Evolutionary conservation across 768 basidiomycete species (phyloP), one percentile per base, ranked within the genome.

Genomic region (Leccinum subgranulosum): DNA sequence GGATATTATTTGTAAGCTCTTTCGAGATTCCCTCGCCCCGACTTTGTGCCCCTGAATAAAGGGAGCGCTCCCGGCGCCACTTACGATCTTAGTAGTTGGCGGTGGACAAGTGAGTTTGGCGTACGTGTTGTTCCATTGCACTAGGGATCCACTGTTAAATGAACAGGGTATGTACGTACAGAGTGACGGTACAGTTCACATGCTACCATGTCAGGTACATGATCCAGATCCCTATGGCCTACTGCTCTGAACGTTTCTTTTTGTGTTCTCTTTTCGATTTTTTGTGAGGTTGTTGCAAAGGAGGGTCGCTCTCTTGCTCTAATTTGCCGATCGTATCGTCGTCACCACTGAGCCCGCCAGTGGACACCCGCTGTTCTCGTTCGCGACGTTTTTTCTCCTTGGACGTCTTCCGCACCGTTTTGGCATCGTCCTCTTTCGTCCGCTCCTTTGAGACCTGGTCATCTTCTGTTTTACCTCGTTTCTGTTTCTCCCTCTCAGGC

Each of bases 301-400:
- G 1, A 7, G 23, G 9, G 19, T 29, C 17, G 12, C 15, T 12
- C 2, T 49, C 27, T 43, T 6, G 27, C 12, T 0, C 14, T 39
- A 48, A 31, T 41, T 46, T 14, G 11, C 21, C 21, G 12, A 28
- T 23, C 10, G 4, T 28, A 11, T 33, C 25, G 11, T 46, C 50
- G 14, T 27, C 2, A 15, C 41, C 43, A 5, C 33, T 9, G 15
- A 5, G 10, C 17, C 48, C 33, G 25, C 29, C 46, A 6, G 15
- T 31, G 11, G 17, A 8, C 21, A 51, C 58, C 52, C 36, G 52
- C 55, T 57, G 27, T 45, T 67, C 57, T 52, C 51, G 62, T 47
- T 66, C 60, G 48, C 57, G 62, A 17, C 53, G 54, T 54, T 67
- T 67, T 57, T 68, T 65, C 49, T 66, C 67, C 60, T 74, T 73